phyloP scores from a whole-genome alignment of 805 yeast genomes.

The Kuraishia borneana region DNA sequence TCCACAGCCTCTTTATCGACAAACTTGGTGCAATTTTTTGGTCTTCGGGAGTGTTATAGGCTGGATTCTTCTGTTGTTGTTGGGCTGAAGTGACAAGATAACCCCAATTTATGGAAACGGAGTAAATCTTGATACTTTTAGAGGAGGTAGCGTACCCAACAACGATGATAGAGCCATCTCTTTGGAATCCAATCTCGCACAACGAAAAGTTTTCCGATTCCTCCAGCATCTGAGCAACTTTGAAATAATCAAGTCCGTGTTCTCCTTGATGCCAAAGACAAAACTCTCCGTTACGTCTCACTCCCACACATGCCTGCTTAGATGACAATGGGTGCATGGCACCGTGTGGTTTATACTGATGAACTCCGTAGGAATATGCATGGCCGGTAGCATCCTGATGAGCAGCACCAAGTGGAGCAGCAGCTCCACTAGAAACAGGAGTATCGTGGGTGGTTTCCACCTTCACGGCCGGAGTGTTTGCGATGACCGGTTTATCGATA shows the following conservation, averaged over 20 bases:
- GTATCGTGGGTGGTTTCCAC: conserved; percentile 9
- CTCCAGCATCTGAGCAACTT: conserved; percentile 13
- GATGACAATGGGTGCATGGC: conserved; percentile 57
- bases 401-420: conserved; percentile 23
- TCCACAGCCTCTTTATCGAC: conserved; percentile 18
- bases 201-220: conserved; percentile 21
- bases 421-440: conserved; percentile 21
- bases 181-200: conserved; percentile 41
- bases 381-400: conserved; percentile 18
- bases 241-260: conserved; percentile 46
- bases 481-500: conserved; percentile 54
- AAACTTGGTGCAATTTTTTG: conserved; percentile 29
- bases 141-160: conserved; percentile 20
- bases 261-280: conserved; percentile 55
- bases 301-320: conserved; percentile 60
- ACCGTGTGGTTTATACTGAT: conserved; percentile 48
- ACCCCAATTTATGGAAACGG: conserved; percentile 45
- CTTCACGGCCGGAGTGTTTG: conserved; percentile 46
- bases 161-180: conserved; percentile 33
- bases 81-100: conserved; percentile 34
- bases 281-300: conserved; percentile 52
- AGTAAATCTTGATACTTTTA: conserved; percentile 24
- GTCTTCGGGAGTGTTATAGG: conserved; percentile 37
- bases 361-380: conserved; percentile 42
- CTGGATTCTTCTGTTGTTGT: conserved; percentile 32